Conservation (phyloP, 1,284 basidiomycete genomes). For the Hymenochaete sp. region DNA sequence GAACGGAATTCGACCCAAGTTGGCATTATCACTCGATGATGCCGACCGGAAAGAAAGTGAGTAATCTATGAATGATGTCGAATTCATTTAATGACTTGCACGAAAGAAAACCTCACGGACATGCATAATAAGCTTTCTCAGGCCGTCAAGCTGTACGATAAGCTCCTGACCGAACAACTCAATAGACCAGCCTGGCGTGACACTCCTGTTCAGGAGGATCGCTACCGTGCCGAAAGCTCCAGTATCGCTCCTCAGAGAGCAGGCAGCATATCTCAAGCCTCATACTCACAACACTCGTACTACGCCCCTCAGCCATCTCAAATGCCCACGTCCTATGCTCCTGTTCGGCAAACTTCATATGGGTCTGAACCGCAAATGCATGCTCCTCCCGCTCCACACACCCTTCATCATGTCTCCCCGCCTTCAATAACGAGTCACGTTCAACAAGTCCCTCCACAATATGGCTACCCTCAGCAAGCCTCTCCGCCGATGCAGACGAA, state of each 20-base stretch:
- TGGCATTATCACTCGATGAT: slow-evolving; percentile 82
- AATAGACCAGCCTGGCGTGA: slow-evolving; percentile 57
- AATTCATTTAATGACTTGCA: background rate
- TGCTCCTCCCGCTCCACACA: slow-evolving; percentile 25
- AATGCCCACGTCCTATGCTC: slow-evolving; percentile 19
- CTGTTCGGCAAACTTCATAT: slow-evolving; percentile 19
- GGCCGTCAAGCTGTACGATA: slow-evolving; percentile 86
- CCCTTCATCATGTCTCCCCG: slow-evolving; percentile 19
- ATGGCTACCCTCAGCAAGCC: slow-evolving; percentile 7
- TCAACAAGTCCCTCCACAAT: slow-evolving; percentile 11
- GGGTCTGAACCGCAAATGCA: slow-evolving; percentile 21
- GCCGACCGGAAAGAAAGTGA: slow-evolving; percentile 77
- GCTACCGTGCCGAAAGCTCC: slow-evolving; percentile 13
- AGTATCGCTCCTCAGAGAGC: slow-evolving; percentile 16
- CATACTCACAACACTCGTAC: slow-evolving; percentile 26
- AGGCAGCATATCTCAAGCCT: slow-evolving; percentile 16
- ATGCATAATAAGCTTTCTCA: slow-evolving; percentile 93
- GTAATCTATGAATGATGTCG: slow-evolving; percentile 27
- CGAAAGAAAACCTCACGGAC: slow-evolving; percentile 70
- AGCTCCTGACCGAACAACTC: slow-evolving; percentile 78
- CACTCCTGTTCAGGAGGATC: slow-evolving; percentile 19
- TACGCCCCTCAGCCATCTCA: slow-evolving; percentile 17
- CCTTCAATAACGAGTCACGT: slow-evolving; percentile 16
- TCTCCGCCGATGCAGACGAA: background rate
- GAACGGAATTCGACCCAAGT: slow-evolving; percentile 69